Conservation (phyloP, 2,329 filamentous ascomycete species). For the Alternaria atra region DNA sequence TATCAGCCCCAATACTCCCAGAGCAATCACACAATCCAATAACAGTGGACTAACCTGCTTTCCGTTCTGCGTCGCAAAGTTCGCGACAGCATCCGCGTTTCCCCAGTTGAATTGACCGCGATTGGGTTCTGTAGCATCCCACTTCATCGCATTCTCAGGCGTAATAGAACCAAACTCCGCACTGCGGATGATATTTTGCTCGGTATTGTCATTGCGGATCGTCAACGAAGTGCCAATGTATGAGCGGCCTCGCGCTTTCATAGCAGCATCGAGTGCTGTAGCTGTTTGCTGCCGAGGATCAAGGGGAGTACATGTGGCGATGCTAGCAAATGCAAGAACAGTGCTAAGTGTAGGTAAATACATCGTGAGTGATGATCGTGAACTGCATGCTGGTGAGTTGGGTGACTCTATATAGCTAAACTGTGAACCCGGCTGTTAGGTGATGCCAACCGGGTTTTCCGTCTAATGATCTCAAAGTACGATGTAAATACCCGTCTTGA, state of each 20-base stretch:
- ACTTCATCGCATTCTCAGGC: conserved; percentile 53
- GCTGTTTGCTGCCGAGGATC: conserved; percentile 29
- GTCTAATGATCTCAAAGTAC: conserved; percentile 5
- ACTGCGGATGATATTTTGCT: conserved; percentile 32
- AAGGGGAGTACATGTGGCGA: conserved; percentile 24
- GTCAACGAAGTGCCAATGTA: conserved; percentile 51
- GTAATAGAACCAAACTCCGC: conserved; percentile 48
- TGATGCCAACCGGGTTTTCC: not conserved
- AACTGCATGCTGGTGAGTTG: not conserved
- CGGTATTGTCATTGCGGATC: conserved; percentile 44
- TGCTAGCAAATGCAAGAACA: conserved; percentile 31
- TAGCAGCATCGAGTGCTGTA: conserved; percentile 31
- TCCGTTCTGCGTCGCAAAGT: conserved; percentile 49
- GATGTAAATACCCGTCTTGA: conserved; percentile 26
- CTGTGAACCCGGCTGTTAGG: not conserved
- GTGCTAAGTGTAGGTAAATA: conserved; percentile 28
- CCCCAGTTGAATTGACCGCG: conserved; percentile 47
- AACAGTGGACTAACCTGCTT: conserved; percentile 24
- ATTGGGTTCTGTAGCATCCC: conserved; percentile 51
- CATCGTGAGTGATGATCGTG: conserved; percentile 20
- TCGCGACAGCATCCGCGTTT: conserved; percentile 46
- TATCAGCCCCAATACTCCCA: not conserved
- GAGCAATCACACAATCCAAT: no score
- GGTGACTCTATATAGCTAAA: not conserved
- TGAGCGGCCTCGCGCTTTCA: conserved; percentile 35